phyloP scores from a whole-genome alignment of 2,329 filamentous ascomycete species.

The Cordyceps cicadae region DNA sequence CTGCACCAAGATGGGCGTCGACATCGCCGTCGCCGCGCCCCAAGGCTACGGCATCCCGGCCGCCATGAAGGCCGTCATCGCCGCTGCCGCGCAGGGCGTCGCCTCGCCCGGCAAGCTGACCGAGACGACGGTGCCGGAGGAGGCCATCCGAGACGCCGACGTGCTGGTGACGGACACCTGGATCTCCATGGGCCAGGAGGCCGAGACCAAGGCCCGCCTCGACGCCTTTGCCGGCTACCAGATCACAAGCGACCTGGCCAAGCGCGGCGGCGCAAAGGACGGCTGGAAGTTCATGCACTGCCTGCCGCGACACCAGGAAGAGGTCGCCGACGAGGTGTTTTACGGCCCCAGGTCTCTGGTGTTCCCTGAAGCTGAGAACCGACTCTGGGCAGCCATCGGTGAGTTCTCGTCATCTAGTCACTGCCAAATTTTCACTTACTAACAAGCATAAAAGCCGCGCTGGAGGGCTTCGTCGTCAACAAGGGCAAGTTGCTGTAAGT shows the following conservation, averaged over 20 bases:
- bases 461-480: constrained; percentile 91
- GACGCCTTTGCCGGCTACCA: constrained; percentile 84
- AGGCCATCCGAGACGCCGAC: constrained; percentile 77
- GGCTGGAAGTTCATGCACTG: constrained; percentile 99
- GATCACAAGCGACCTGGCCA: constrained; percentile 77
- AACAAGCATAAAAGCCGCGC: constrained; percentile 46
- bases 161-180: constrained; percentile 94
- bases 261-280: constrained; percentile 75
- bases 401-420: constrained; percentile 25
- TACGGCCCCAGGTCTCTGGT: constrained; percentile 80
- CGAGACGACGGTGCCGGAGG: constrained; percentile 74
- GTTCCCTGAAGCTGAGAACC: constrained; percentile 90
- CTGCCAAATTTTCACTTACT: not conserved
- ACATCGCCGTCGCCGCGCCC: constrained; percentile 82
- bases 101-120: constrained; percentile 55
- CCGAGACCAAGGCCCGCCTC: constrained; percentile 67
- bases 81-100: constrained; percentile 49
- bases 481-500: constrained; percentile 61
- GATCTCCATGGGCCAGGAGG: constrained; percentile 97
- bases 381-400: constrained; percentile 81
- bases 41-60: constrained; percentile 73
- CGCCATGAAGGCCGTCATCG: constrained; percentile 65
- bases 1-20: constrained; percentile 76
- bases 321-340: constrained; percentile 92
- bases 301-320: constrained; percentile 81